Percentiles rank a stretch among this genome's conserved stretches.
Evolutionary conservation across 139 green algal species (phyloP).

Genomic region (Tetradesmus obliquus): DNA sequence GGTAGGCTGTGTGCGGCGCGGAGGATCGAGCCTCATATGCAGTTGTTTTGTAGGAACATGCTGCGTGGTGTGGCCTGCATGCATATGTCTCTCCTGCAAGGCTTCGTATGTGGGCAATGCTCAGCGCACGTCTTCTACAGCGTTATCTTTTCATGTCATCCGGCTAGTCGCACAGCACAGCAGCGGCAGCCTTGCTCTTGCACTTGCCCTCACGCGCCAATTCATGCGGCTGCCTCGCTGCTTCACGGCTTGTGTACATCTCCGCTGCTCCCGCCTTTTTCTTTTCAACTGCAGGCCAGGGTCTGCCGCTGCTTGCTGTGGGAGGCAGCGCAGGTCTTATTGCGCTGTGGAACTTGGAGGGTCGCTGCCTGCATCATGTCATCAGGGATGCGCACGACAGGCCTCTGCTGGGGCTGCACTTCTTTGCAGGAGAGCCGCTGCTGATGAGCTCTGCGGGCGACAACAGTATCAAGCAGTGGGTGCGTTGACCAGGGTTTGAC

Average conservation of each 20-base stretch:
- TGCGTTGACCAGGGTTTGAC: constrained; percentile 50
- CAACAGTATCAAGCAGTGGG: constrained; percentile 98
- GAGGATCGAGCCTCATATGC: background rate
- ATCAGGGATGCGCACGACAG: constrained; percentile 87
- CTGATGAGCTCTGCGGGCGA: constrained; percentile 89
- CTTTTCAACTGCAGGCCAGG: constrained; percentile 53
- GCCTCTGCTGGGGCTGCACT: constrained; percentile 71
- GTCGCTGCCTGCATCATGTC: constrained; percentile 78
- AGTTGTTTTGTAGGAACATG: too few species aligned
- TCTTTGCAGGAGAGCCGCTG: constrained; percentile 84
- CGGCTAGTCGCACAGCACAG: too few species aligned
- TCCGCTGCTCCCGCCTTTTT: background rate
- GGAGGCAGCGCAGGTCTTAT: constrained; percentile 86
- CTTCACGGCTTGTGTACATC: background rate
- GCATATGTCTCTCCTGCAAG: too few species aligned
- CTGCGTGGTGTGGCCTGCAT: too few species aligned
- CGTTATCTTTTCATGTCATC: too few species aligned
- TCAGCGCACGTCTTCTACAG: too few species aligned
- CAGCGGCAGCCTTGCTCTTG: too few species aligned
- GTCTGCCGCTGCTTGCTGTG: constrained; percentile 84
- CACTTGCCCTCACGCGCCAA: too few species aligned
- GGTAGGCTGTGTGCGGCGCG: constrained; percentile 40
- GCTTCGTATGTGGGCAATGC: too few species aligned
- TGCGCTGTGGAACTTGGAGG: constrained; percentile 95
- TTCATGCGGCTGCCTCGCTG: too few species aligned